phyloP scores from a whole-genome alignment of 2,329 filamentous ascomycete species.

The Colletotrichum scovillei region DNA sequence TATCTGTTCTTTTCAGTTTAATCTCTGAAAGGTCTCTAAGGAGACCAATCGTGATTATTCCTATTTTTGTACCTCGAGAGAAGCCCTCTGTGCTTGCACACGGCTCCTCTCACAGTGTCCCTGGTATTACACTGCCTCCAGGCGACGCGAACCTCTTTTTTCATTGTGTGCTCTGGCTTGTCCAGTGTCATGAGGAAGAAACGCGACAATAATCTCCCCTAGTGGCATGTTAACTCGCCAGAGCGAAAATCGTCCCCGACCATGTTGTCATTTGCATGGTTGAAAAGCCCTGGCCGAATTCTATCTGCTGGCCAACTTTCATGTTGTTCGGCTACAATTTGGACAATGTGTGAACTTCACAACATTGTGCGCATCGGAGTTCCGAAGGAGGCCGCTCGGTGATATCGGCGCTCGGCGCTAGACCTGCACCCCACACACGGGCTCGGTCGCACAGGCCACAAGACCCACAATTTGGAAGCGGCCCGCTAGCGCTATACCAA shows the following conservation, averaged over 20 bases:
- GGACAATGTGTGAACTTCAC: too few relatives aligned
- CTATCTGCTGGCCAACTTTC: too few relatives aligned
- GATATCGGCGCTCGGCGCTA: not conserved
- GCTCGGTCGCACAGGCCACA: not conserved
- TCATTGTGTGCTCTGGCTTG: slow-evolving; percentile 68
- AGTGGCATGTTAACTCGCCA: too few relatives aligned
- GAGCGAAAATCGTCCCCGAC: too few relatives aligned
- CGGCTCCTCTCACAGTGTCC: slow-evolving; percentile 75
- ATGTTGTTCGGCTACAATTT: too few relatives aligned
- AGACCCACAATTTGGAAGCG: too few relatives aligned
- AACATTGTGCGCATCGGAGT: too few relatives aligned
- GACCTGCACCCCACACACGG: not conserved
- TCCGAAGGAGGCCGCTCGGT: not conserved
- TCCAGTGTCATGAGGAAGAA: slow-evolving; percentile 69
- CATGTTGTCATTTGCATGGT: too few relatives aligned
- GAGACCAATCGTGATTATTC: slow-evolving; percentile 82
- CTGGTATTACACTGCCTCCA: slow-evolving; percentile 80
- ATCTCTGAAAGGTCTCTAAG: slow-evolving; percentile 87
- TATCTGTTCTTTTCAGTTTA: slow-evolving; percentile 98
- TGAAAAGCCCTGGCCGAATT: too few relatives aligned
- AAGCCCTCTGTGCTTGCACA: slow-evolving; percentile 79
- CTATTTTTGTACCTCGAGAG: slow-evolving; percentile 74
- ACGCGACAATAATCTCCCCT: too few relatives aligned
- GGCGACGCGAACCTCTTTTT: slow-evolving; percentile 75
- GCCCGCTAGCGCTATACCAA: accelerated